These are phyloP conservation scores for Luffa acutangula DNA, from an alignment of 306 rosid species.

Conservation along the genomic window DNA sequence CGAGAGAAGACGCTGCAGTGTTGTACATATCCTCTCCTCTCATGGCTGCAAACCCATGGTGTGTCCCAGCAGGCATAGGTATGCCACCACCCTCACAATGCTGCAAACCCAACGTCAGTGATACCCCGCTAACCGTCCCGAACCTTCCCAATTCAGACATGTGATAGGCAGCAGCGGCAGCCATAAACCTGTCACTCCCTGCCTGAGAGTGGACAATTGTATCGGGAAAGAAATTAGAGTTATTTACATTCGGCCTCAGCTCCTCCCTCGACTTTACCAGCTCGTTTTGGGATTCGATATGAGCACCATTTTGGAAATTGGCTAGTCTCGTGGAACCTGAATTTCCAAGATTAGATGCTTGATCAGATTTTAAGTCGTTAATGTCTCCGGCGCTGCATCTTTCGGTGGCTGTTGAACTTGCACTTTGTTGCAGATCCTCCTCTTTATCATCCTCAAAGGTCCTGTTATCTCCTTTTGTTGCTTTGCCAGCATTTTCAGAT, in stretches of 20 bases:
- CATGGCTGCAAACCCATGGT: slow-evolving; percentile 40
- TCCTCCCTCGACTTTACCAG: slow-evolving; percentile 28
- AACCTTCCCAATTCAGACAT: slow-evolving; percentile 51
- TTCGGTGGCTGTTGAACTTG: slow-evolving; percentile 34
- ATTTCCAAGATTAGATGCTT: slow-evolving; percentile 30
- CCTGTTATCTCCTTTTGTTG: slow-evolving; percentile 34
- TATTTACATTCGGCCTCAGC: slow-evolving; percentile 34
- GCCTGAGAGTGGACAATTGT: slow-evolving; percentile 31
- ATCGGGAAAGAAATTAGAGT: slow-evolving; percentile 30
- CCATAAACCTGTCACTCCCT: slow-evolving; percentile 32
- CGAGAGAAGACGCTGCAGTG: slow-evolving; percentile 33
- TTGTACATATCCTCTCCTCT: slow-evolving; percentile 44
- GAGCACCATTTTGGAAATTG: slow-evolving; percentile 22
- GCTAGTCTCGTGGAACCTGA: slow-evolving; percentile 23
- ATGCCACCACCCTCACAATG: slow-evolving; percentile 55
- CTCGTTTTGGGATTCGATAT: slow-evolving; percentile 26
- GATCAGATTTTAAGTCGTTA: slow-evolving; percentile 35
- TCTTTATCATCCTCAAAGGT: slow-evolving; percentile 31
- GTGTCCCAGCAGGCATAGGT: slow-evolving; percentile 33
- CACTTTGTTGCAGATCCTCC: slow-evolving; percentile 48
- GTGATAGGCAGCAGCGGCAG: slow-evolving; percentile 39
- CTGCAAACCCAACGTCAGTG: slow-evolving; percentile 70
- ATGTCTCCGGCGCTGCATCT: slow-evolving; percentile 34
- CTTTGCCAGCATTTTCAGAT: slow-evolving; percentile 46
- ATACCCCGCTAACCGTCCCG: slow-evolving; percentile 42